A percentile compares a stretch with the other conserved stretches of the same genome.
Evolutionary conservation across 139 green algal species (phyloP).

Genomic region (Micractinium sp.): DNA sequence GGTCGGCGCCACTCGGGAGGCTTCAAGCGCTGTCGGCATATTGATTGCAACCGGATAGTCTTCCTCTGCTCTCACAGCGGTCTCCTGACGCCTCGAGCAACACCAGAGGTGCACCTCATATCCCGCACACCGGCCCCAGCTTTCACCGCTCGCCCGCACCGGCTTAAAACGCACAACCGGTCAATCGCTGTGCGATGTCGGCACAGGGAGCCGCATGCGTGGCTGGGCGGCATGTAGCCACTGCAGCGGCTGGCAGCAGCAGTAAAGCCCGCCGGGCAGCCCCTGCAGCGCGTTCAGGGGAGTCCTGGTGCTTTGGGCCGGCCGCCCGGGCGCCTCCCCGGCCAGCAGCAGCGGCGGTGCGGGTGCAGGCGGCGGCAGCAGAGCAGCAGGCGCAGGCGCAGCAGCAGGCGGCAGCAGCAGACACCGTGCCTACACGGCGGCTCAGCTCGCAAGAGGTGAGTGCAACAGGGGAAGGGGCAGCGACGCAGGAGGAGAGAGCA

Average conservation of each 20-base stretch:
- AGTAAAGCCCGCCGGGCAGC: background rate
- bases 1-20: too few species aligned
- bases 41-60: too few species aligned
- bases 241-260: background rate
- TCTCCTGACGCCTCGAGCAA: background rate
- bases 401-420: constrained; percentile 4
- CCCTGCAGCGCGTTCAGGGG: background rate
- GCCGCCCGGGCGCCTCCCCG: background rate
- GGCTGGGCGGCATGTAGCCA: background rate
- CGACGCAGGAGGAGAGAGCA: background rate
- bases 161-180: background rate
- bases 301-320: background rate
- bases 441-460: constrained; percentile 41
- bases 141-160: background rate
- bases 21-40: too few species aligned
- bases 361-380: background rate
- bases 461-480: background rate
- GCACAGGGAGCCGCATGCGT: background rate
- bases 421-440: constrained; percentile 36
- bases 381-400: background rate
- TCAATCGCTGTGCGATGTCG: background rate
- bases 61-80: background rate
- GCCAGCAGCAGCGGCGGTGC: background rate
- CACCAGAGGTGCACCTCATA: background rate
- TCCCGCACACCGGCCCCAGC: background rate